Conservation (phyloP, 768 basidiomycete species). For the Mrakia gelida region DNA sequence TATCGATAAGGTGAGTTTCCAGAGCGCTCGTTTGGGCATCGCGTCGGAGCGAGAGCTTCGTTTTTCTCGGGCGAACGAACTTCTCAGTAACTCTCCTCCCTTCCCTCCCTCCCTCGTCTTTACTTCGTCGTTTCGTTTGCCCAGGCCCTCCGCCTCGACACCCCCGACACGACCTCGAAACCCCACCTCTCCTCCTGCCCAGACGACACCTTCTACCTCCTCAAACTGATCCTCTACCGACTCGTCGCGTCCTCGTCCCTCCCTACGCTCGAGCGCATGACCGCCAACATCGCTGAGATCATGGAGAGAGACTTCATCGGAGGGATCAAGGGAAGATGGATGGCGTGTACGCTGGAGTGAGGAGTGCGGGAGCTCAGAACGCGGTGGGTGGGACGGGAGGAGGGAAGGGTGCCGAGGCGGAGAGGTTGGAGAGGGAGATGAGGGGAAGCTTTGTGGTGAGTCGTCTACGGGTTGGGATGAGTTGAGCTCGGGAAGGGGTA, state of each 20-base stretch:
- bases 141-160: constrained; percentile 84
- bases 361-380: constrained; percentile 11
- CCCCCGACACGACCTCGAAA: constrained; percentile 60
- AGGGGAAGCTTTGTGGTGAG: constrained; percentile 71
- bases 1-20: constrained; percentile 71
- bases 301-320: constrained; percentile 79
- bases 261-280: constrained; percentile 55
- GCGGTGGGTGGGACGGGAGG: background rate
- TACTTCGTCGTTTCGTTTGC: too few species aligned
- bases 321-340: constrained; percentile 82
- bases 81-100: too few species aligned
- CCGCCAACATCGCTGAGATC: constrained; percentile 64
- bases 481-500: too few species aligned
- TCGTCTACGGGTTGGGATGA: background rate
- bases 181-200: constrained; percentile 50
- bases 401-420: constrained; percentile 59
- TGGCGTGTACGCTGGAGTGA: constrained; percentile 52
- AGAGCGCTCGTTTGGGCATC: too few species aligned
- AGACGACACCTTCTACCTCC: constrained; percentile 93
- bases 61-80: too few species aligned
- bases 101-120: background rate
- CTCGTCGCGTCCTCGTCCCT: constrained; percentile 72
- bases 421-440: constrained; percentile 65
- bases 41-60: too few species aligned
- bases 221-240: constrained; percentile 76